Percentiles rank a stretch among this genome's conserved stretches.
These are phyloP conservation scores for Mortierella sp. DNA, from an alignment of 371 early-diverging fungal genomes.

Conservation along the genomic window DNA sequence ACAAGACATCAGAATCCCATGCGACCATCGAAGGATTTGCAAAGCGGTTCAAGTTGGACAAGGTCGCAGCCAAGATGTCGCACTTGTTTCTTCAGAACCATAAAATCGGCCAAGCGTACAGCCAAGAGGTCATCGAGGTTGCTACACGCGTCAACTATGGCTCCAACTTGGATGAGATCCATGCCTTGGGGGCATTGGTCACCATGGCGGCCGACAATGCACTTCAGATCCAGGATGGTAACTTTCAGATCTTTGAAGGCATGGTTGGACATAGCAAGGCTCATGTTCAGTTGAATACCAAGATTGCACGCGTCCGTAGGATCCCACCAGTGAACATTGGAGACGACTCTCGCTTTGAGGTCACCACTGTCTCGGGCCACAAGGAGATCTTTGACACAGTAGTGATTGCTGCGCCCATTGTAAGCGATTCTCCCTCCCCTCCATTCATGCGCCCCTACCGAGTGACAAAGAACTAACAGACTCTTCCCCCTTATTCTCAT, in stretches of 20 bases:
- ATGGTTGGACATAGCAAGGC: slow-evolving; percentile 65
- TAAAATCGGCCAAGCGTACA: slow-evolving; percentile 51
- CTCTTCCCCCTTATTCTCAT: background rate
- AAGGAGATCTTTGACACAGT: slow-evolving; percentile 64
- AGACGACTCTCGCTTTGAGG: slow-evolving; percentile 46
- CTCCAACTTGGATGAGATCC: slow-evolving; percentile 68
- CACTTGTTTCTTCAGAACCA: slow-evolving; percentile 54
- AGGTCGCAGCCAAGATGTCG: slow-evolving; percentile 53
- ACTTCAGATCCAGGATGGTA: slow-evolving; percentile 69
- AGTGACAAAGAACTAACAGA: background rate
- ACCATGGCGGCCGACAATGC: slow-evolving; percentile 67
- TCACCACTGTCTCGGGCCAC: slow-evolving; percentile 55
- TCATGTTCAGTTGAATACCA: slow-evolving; percentile 57
- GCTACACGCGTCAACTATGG: slow-evolving; percentile 79
- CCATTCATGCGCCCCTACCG: background rate
- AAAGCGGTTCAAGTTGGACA: slow-evolving; percentile 44
- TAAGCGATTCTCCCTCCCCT: slow-evolving; percentile 24
- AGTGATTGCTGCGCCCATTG: slow-evolving; percentile 67
- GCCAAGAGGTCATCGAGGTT: slow-evolving; percentile 65
- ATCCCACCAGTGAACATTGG: slow-evolving; percentile 31
- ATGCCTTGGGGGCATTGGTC: slow-evolving; percentile 72
- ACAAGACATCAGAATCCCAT: slow-evolving; percentile 36
- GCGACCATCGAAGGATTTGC: slow-evolving; percentile 27
- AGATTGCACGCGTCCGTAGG: slow-evolving; percentile 58
- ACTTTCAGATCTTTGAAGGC: slow-evolving; percentile 73